A percentile compares a stretch with the other conserved stretches of the same genome.
Evolutionary conservation across 1,284 basidiomycete species (phyloP).

Genomic region (Cutaneotrichosporon sp.): DNA sequence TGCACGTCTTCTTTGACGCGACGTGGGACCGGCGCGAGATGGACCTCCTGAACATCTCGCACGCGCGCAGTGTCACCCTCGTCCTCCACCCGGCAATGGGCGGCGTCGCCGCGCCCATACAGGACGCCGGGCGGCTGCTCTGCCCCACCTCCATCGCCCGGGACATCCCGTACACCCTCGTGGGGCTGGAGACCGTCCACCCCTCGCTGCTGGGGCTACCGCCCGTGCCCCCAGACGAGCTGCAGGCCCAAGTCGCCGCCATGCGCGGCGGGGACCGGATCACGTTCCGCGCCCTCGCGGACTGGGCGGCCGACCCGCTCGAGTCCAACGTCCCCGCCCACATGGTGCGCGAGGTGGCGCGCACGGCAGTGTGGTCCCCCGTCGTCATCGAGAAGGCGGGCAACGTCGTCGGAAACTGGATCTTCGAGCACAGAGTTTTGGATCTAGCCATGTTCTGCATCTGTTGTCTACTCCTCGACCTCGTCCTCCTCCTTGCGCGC

Average conservation of each 20-base stretch:
- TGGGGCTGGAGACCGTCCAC: not conserved
- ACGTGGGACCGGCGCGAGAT: not conserved
- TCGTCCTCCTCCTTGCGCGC: slow-evolving; percentile 37
- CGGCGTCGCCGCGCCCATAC: not conserved
- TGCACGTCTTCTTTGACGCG: slow-evolving; percentile 1
- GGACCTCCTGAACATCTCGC: not conserved
- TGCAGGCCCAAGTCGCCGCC: not conserved
- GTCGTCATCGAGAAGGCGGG: not conserved
- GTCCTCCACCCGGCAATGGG: not conserved
- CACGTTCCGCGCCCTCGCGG: not conserved
- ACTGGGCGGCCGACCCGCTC: not conserved
- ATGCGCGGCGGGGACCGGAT: not conserved
- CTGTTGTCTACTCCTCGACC: slow-evolving; percentile 32
- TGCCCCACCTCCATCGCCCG: not conserved
- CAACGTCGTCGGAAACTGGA: not conserved
- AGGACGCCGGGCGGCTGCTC: not conserved
- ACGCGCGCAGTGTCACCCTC: not conserved
- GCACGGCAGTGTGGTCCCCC: not conserved
- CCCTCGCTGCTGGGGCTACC: not conserved
- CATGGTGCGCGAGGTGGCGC: not conserved
- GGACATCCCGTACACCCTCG: not conserved
- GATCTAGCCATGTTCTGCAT: slow-evolving; percentile 9
- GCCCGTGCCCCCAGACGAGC: not conserved
- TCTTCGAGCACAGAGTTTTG: too few species aligned
- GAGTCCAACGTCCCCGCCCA: not conserved